These are phyloP conservation scores for Phaeosphaeria sp. DNA, from an alignment of 2,329 filamentous ascomycete genomes.

Conservation along the genomic window DNA sequence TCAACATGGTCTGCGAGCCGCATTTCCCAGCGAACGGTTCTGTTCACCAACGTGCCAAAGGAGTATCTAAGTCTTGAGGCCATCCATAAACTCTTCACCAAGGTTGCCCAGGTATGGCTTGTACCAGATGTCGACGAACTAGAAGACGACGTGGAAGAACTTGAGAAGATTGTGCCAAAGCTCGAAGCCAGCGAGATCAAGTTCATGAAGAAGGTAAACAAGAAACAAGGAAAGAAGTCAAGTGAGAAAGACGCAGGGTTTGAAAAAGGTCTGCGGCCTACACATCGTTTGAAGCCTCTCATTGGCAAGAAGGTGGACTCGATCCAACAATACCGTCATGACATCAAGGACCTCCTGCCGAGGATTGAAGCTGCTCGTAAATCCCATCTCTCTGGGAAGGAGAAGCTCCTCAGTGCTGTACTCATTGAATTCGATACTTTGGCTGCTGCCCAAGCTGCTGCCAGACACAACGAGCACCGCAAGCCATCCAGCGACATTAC, in stretches of 20 bases:
- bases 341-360: conserved; percentile 75
- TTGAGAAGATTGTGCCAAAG: conserved; percentile 50
- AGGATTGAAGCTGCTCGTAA: conserved; percentile 72
- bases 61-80: conserved; percentile 47
- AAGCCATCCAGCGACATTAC: conserved; percentile 42
- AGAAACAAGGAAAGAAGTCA: conserved; percentile 44
- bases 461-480: conserved; percentile 50
- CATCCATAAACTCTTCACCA: conserved; percentile 44
- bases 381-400: conserved; percentile 69
- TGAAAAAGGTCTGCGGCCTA: conserved; percentile 52
- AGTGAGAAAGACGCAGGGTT: conserved; percentile 68
- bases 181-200: conserved; percentile 55
- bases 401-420: conserved; percentile 73
- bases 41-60: conserved; percentile 56
- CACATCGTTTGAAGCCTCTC: conserved; percentile 48
- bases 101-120: conserved; percentile 55
- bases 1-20: conserved; percentile 52
- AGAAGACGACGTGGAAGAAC: conserved; percentile 50
- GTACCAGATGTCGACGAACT: conserved; percentile 54
- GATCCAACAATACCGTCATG: conserved; percentile 81
- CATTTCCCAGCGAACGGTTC: conserved; percentile 55
- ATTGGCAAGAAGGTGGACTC: conserved; percentile 64
- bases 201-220: conserved; percentile 62
- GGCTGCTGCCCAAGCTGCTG: conserved; percentile 80
- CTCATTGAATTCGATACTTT: conserved; percentile 90